Base-by-base conservation (phyloP, 495 filamentous ascomycete species). In the Parmelia sp. region DNA sequence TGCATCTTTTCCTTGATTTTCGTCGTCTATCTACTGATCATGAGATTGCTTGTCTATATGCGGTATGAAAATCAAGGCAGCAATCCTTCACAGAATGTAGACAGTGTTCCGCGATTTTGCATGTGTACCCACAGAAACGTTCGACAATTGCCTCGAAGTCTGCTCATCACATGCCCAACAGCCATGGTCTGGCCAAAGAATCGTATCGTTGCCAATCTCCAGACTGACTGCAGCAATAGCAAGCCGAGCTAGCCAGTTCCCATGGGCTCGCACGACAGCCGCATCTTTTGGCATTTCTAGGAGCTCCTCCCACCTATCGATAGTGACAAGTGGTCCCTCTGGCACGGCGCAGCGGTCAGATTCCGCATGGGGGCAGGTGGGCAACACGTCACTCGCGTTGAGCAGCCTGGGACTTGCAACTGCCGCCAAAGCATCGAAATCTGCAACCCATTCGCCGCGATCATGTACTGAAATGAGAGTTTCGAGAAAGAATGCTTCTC, bases 391-490 rank as follows among this genome's bases (percentile, higher is more conserved):
- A 19, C 10, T 36, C 35, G 35, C 10, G 35, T 36, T 36, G 35
- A 10, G 5, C 9, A 40, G 8, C 2, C 14, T 40, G 39, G 39
- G 39, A 14, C 39, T 11, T 40, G 9, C 42, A n/a, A n/a, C 7
- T 25, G n/a, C 19, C 2, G 44, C 4, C 2, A 47, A 9, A 23
- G 10, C n/a, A 39, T 80, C 70, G 4, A 79, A 33, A 49, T 80
- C 75, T 5, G 69, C 76, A 4, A 79, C 66, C 77, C 76, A 79
- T 23, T 69, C 35, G 12, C 71, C 71, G 4, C 67, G 15, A 39
- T 78, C 72, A 60, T 75, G 64, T 0, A 77, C 70, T 2, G 70
- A 72, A 27, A 78, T 58, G 0, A 75, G 45, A 0, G 71, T 61
- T 49, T 79, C 76, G 0, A 77, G 58, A 27, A 72, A 64, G 36